Evolutionary conservation across 768 basidiomycete species (phyloP), one percentile per base, ranked within the genome.

Genomic region (Suillus plorans): DNA sequence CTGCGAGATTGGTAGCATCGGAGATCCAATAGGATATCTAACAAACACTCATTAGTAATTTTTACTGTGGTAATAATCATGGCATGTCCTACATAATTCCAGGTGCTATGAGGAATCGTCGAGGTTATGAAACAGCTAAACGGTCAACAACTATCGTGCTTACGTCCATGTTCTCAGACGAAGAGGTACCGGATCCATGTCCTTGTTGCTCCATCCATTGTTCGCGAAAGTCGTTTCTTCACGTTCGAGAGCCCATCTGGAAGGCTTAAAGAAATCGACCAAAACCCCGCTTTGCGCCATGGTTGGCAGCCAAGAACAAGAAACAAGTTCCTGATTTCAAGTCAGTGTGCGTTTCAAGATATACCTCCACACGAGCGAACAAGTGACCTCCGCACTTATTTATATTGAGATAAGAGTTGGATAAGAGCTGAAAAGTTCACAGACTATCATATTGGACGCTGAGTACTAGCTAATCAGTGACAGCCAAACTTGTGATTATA

Each of bases 101-200:
- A 84, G 28, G 85, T 86, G 37, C 73, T 74, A 50, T 10, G 14
- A 52, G 10, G 39, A 62, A n/a, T n/a, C 10, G 14, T 18, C 37
- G 63, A n/a, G 63, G 36, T 25, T 64, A 55, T 8, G 4, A 31
- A 20, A n/a, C 20, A 25, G 34, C 34, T 25, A 9, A 60, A 39
- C 3, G n/a, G 36, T 37, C 10, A 7, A 53, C 14, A 4, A 53
- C 5, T 31, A 37, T 28, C 16, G 36, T 14, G 66, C 73, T 69
- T 64, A 73, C 44, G 82, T 80, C 91, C 91, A 92, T 7, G 89
- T 92, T 63, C 90, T 78, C 61, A 80, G 70, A 31, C 85, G 74
- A 0, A 76, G 81, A 47, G 88, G 87, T 13, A 91, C 89, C 6
- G 90, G 89, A 67, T 91, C 90, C 86, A 91, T 90, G 70, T 91